These are phyloP conservation scores for Aspergillus fumigatus DNA, from an alignment of 2,329 filamentous ascomycete genomes.

Conservation along the genomic window DNA sequence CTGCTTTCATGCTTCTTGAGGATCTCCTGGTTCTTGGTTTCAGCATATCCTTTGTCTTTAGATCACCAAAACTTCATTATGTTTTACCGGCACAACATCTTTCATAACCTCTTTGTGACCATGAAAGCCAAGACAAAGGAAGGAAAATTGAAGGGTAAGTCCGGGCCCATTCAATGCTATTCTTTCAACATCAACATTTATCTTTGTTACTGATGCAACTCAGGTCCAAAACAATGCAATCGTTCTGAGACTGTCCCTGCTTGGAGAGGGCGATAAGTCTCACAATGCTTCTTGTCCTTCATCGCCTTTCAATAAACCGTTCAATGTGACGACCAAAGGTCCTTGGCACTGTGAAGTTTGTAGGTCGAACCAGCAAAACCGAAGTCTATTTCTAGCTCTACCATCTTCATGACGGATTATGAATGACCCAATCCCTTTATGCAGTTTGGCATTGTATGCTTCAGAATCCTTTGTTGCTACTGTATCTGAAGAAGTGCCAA, in stretches of 20 bases:
- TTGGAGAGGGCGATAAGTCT: not conserved
- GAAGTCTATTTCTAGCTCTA: not conserved
- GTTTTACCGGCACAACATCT: not conserved
- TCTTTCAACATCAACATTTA: not conserved
- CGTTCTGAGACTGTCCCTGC: not conserved
- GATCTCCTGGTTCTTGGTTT: conserved; percentile 8
- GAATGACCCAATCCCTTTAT: not conserved
- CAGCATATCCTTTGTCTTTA: conserved; percentile 1
- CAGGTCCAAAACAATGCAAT: not conserved
- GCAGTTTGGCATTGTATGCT: not conserved
- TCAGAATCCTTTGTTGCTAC: not conserved
- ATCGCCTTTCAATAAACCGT: not conserved
- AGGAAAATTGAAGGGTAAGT: not conserved
- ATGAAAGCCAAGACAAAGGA: not conserved
- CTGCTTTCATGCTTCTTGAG: not conserved
- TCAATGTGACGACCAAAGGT: not conserved
- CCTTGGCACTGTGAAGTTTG: not conserved
- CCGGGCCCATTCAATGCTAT: not conserved
- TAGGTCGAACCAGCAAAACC: not conserved
- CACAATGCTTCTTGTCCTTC: not conserved
- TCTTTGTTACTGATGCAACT: not conserved
- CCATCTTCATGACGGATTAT: not conserved
- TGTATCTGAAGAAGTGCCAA: not conserved
- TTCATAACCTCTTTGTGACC: not conserved
- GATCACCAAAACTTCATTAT: not conserved